phyloP scores from a whole-genome alignment of 106 monocot genomes.

The Acorus gramineus region DNA sequence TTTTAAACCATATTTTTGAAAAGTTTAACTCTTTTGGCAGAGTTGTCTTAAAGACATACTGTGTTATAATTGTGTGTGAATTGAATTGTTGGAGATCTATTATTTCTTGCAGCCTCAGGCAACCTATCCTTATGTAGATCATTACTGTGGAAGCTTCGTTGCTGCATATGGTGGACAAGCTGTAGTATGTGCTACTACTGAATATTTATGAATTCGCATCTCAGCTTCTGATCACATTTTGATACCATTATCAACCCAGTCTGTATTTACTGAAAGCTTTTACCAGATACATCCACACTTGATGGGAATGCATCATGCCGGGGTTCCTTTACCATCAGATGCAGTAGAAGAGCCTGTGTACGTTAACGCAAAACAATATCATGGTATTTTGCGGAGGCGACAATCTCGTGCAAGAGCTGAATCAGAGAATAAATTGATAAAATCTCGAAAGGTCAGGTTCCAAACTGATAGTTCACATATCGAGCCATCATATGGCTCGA shows the following conservation, averaged over 20 bases:
- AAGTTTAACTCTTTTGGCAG: too few species aligned
- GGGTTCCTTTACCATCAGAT: conserved; percentile 12
- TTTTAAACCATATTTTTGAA: too few species aligned
- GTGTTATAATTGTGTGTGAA: background rate
- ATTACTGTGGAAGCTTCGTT: conserved; percentile 8
- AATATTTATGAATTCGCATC: background rate
- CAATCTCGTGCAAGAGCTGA: conserved; percentile 21
- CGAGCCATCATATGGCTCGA: background rate
- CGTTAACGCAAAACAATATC: conserved; percentile 22
- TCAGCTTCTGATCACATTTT: background rate
- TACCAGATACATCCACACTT: conserved; percentile 8
- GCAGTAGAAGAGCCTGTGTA: conserved; percentile 19
- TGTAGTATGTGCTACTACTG: background rate
- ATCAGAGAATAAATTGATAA: conserved; percentile 18
- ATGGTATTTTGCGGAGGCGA: conserved; percentile 12
- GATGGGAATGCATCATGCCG: conserved; percentile 6
- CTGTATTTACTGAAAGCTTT: background rate
- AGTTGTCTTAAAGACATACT: too few species aligned
- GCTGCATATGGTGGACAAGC: conserved; percentile 14
- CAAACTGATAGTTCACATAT: background rate
- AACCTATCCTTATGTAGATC: conserved; percentile 10
- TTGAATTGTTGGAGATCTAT: background rate
- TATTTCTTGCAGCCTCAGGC: conserved; percentile 4
- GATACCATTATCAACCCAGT: background rate
- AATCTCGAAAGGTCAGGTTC: conserved; percentile 9